phyloP scores from a whole-genome alignment of 768 basidiomycete species.

The Auricularia auricula-judae region DNA sequence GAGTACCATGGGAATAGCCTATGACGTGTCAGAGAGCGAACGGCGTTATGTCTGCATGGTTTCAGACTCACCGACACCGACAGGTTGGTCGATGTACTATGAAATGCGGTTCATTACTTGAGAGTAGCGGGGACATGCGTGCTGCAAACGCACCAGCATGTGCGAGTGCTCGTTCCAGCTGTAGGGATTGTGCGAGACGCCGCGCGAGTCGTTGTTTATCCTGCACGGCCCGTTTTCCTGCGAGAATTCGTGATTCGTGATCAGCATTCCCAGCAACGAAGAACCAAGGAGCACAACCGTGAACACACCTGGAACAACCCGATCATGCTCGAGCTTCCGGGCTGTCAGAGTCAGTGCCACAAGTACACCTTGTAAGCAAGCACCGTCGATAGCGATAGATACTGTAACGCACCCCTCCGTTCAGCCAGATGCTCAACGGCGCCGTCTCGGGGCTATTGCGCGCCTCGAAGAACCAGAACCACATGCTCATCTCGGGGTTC shows the following conservation, averaged over 20 bases:
- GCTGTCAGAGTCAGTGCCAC: constrained; percentile 13
- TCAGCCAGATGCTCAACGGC: constrained; percentile 58
- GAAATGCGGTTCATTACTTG: constrained; percentile 5
- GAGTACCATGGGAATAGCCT: constrained; percentile 49
- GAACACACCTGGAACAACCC: constrained; percentile 46
- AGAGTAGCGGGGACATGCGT: neutral
- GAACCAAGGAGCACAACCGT: constrained; percentile 10
- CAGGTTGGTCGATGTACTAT: constrained; percentile 54
- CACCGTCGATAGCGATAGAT: neutral
- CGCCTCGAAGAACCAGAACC: constrained; percentile 63
- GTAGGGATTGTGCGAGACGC: constrained; percentile 38
- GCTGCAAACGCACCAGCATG: constrained; percentile 16
- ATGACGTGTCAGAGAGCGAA: constrained; percentile 26
- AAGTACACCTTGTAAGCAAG: neutral
- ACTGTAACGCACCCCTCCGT: constrained; percentile 29
- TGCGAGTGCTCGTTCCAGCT: constrained; percentile 52
- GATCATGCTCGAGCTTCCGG: constrained; percentile 54
- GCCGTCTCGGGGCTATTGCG: constrained; percentile 50
- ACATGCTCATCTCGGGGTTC: constrained; percentile 44
- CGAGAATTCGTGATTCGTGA: too few relatives aligned
- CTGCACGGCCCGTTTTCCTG: constrained; percentile 54
- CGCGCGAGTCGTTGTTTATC: constrained; percentile 41
- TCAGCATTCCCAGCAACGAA: neutral
- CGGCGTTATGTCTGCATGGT: neutral
- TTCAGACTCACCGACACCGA: neutral